Percentiles rank a stretch among this genome's conserved stretches.
Conservation (phyloP, 805 yeast species). For the Starmerella apis region DNA sequence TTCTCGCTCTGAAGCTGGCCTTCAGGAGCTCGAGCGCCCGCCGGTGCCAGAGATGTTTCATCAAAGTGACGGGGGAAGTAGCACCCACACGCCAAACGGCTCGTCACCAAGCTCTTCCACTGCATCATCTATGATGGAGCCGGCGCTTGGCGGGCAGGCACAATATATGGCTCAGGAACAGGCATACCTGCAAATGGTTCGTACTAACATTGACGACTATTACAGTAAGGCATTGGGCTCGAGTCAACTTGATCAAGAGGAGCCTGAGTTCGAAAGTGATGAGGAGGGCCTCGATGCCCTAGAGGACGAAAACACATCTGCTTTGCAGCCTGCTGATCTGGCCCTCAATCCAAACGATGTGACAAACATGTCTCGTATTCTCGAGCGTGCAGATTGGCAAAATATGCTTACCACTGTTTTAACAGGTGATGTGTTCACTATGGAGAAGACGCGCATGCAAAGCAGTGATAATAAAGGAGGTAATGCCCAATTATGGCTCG, state of each 20-base stretch:
- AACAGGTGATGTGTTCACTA: slow-evolving; percentile 87
- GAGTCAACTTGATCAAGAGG: slow-evolving; percentile 17
- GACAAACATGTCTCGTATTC: slow-evolving; percentile 27
- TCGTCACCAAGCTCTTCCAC: slow-evolving; percentile 1
- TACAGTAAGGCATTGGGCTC: slow-evolving; percentile 28
- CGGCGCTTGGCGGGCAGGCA: slow-evolving; percentile 25
- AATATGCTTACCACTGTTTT: slow-evolving; percentile 80
- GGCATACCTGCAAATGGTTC: slow-evolving; percentile 52
- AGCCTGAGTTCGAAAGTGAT: slow-evolving; percentile 18
- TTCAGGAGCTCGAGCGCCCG: neutral
- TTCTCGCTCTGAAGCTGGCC: slow-evolving; percentile 3
- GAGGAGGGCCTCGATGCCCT: slow-evolving; percentile 24
- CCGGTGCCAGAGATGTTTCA: slow-evolving; percentile 3
- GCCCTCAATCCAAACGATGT: slow-evolving; percentile 24
- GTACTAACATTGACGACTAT: slow-evolving; percentile 55
- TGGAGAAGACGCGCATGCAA: slow-evolving; percentile 58
- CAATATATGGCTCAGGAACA: slow-evolving; percentile 54
- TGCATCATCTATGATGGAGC: neutral
- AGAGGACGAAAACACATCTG: slow-evolving; percentile 9
- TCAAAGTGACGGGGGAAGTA: slow-evolving; percentile 1
- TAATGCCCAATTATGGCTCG: slow-evolving; percentile 72
- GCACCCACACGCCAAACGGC: neutral
- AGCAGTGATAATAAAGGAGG: slow-evolving; percentile 46
- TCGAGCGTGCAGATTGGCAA: slow-evolving; percentile 92
- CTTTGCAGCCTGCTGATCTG: slow-evolving; percentile 15